Conservation (phyloP, 805 yeast species). For the Wickerhamomyces kurtzmanii region DNA sequence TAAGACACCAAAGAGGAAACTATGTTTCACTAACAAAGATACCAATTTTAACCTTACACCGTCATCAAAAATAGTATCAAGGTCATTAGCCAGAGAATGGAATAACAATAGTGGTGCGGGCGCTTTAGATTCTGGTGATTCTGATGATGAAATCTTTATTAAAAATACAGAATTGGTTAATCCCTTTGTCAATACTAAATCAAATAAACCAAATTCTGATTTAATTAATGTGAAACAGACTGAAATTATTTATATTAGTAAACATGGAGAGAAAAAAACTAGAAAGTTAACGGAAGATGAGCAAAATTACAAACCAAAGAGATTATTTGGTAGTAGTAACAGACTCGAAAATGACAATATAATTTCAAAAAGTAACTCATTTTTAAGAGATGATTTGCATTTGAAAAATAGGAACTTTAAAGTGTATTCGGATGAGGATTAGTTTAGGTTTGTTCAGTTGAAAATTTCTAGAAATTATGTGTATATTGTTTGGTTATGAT, state of each 20-base stretch:
- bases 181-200: slow-evolving; percentile 12
- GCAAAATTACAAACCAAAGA: slow-evolving; percentile 17
- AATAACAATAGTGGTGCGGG: slow-evolving; percentile 14
- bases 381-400: neutral
- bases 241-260: slow-evolving; percentile 21
- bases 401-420: slow-evolving; percentile 1
- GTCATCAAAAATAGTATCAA: slow-evolving; percentile 20
- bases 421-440: slow-evolving; percentile 1
- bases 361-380: slow-evolving; percentile 1
- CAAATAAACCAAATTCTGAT: slow-evolving; percentile 4
- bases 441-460: too few relatives aligned
- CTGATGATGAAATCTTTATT: slow-evolving; percentile 7
- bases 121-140: slow-evolving; percentile 10
- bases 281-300: slow-evolving; percentile 14
- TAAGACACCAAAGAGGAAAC: slow-evolving; percentile 12
- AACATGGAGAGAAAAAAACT: slow-evolving; percentile 21
- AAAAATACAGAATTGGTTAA: slow-evolving; percentile 7
- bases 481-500: neutral
- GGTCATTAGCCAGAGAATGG: slow-evolving; percentile 22
- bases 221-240: slow-evolving; percentile 14
- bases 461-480: neutral
- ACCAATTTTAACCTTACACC: slow-evolving; percentile 20
- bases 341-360: slow-evolving; percentile 1
- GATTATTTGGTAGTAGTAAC: slow-evolving; percentile 13
- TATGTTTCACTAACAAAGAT: slow-evolving; percentile 8